Conservation (phyloP, 2,329 filamentous ascomycete species). For the Acrocalymma vagum region DNA sequence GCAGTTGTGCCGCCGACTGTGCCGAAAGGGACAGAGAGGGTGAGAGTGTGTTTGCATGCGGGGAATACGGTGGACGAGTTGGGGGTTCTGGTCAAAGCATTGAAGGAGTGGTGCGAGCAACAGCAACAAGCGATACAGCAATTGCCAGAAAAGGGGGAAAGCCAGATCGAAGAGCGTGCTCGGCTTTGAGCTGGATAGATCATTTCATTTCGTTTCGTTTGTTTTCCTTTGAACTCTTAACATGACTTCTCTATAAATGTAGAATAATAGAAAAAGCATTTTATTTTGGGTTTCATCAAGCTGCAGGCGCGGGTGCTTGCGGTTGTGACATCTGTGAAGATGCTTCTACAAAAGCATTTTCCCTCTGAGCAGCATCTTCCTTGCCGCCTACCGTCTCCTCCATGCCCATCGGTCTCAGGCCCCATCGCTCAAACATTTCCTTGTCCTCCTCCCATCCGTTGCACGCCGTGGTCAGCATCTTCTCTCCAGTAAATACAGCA, state of each 20-base stretch:
- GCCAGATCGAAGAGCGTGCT: background rate
- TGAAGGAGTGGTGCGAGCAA: slow-evolving; percentile 41
- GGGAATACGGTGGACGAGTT: slow-evolving; percentile 50
- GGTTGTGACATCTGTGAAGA: slow-evolving; percentile 13
- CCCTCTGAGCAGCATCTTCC: slow-evolving; percentile 24
- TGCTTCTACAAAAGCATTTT: slow-evolving; percentile 18
- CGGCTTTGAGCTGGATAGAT: slow-evolving; percentile 5
- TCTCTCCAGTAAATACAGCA: slow-evolving; percentile 94
- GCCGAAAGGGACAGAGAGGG: slow-evolving; percentile 47
- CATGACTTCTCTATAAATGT: too few species aligned
- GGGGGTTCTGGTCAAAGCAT: slow-evolving; percentile 34
- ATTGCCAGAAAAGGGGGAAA: background rate
- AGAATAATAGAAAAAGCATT: background rate
- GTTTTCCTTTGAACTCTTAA: slow-evolving; percentile 2
- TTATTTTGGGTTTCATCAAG: too few species aligned
- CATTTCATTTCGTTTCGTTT: background rate
- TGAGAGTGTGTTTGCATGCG: slow-evolving; percentile 54
- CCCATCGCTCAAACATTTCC: slow-evolving; percentile 84
- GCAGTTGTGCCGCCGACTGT: slow-evolving; percentile 53
- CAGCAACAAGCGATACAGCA: slow-evolving; percentile 1
- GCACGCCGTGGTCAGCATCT: slow-evolving; percentile 93
- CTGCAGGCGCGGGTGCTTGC: slow-evolving; percentile 9
- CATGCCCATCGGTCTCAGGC: slow-evolving; percentile 75
- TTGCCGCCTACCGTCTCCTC: slow-evolving; percentile 44
- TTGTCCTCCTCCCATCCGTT: slow-evolving; percentile 91